Percentiles rank a stretch among this genome's conserved stretches.
Conservation (phyloP, 2,329 filamentous ascomycete species). For the Trichoderma gracile region DNA sequence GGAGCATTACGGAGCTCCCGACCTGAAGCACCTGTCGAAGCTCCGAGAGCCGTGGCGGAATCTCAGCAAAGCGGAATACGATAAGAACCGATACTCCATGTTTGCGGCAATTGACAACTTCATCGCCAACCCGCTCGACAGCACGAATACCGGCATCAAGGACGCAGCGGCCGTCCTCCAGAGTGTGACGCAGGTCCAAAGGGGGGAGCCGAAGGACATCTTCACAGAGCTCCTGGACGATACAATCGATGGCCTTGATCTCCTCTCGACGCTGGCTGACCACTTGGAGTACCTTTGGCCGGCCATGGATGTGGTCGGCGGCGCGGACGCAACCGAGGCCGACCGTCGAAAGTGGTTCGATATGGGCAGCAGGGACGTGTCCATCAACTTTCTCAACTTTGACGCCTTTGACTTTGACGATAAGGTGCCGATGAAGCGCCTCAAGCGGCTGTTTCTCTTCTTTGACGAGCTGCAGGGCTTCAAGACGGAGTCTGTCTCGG, state of each 20-base stretch:
- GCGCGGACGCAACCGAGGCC: neutral
- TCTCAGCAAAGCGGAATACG: neutral
- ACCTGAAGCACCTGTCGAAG: neutral
- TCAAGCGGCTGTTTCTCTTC: conserved; percentile 27
- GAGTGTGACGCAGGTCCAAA: neutral
- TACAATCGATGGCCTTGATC: conserved; percentile 29
- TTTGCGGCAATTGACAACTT: conserved; percentile 4
- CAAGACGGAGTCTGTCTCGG: neutral
- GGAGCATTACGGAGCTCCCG: neutral
- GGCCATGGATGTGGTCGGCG: neutral
- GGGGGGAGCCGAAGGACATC: neutral
- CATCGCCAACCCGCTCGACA: neutral
- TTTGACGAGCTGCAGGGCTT: conserved; percentile 32
- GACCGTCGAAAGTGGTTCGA: neutral
- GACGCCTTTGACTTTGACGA: conserved; percentile 29
- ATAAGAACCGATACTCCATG: neutral
- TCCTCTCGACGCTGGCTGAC: conserved; percentile 31
- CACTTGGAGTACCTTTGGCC: conserved; percentile 26
- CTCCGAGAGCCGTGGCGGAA: neutral
- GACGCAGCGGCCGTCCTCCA: neutral
- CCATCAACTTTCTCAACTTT: conserved; percentile 28
- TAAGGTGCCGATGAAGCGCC: conserved; percentile 27
- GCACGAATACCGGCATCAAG: conserved; percentile 1
- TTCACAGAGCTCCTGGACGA: conserved; percentile 32
- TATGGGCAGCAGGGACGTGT: neutral